These are phyloP conservation scores for Aspergillus sp. DNA, from an alignment of 2,329 filamentous ascomycete genomes.

Conservation along the genomic window DNA sequence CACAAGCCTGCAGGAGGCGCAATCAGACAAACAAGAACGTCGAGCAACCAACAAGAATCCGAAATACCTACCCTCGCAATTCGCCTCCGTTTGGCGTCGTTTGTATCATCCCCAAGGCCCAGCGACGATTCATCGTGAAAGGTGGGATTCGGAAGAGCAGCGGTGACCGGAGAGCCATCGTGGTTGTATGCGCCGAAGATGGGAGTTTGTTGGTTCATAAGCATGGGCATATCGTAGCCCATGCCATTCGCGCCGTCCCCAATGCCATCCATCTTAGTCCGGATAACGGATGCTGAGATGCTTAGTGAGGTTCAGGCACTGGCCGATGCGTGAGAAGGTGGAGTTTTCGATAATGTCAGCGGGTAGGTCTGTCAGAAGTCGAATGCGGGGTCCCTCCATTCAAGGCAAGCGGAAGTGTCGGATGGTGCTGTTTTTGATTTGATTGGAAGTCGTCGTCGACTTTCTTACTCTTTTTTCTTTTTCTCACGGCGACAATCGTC, in stretches of 20 bases:
- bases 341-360: constrained; percentile 17
- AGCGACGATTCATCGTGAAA: constrained; percentile 47
- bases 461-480: constrained; percentile 3
- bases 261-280: constrained; percentile 33
- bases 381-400: constrained; percentile 23
- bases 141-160: constrained; percentile 45
- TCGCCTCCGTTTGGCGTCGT: constrained; percentile 82
- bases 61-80: constrained; percentile 73
- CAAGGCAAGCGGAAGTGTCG: constrained; percentile 12
- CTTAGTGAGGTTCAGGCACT: neutral
- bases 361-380: constrained; percentile 16
- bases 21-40: constrained; percentile 7
- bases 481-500: neutral
- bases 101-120: constrained; percentile 54
- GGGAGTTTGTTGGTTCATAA: constrained; percentile 65
- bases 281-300: constrained; percentile 4
- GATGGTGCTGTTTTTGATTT: constrained; percentile 1
- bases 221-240: constrained; percentile 49
- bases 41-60: neutral
- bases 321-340: constrained; percentile 15
- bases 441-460: constrained; percentile 1
- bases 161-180: constrained; percentile 60
- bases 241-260: constrained; percentile 40
- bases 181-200: constrained; percentile 65
- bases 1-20: constrained; percentile 66